Evolutionary conservation across 1,284 basidiomycete species (phyloP), one percentile per base, ranked within the genome.

Genomic region (Sporisorium scitamineum): DNA sequence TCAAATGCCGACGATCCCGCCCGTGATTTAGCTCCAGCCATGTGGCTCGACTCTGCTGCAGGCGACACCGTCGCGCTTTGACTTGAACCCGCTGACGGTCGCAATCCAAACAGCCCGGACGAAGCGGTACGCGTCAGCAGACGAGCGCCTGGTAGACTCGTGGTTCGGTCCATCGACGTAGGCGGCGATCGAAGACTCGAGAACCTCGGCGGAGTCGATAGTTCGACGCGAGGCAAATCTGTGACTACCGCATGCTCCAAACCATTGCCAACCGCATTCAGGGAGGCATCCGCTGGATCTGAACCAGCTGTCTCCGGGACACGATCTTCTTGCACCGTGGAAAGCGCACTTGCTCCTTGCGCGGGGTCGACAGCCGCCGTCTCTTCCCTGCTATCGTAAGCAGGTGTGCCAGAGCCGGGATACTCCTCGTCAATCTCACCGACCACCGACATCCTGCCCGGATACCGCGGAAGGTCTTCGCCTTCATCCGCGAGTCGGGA

Each of bases 401-500:
- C 48, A 4, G 32, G 24, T n/a, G 39, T 14, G 3, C 26, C 39
- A 34, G 20, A 20, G 5, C 18, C 42, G 1, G 24, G 45, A n/a
- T 70, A 63, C 42, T 65, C 60, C 42, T 65, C 60, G 44, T 77
- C 70, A 13, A 73, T 77, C 61, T 73, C 75, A 22, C 74, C 74
- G 2, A 76, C 57, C 22, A 76, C 74, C 39, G 74, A 72, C 69
- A 76, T 76, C 22, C 72, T 68, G 11, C 78, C 80, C 0, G 81
- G 81, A 50, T 84, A 85, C 24, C 75, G 75, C n/a, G 84, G 84
- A 32, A 85, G 70, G 44, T 82, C 81, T 37, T 85, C 84, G 10
- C 79, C 79, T 26, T 84, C 83, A 47, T 85, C 83, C 5, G 77
- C 82, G 41, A 85, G 70, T 6, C 84, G 71, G 24, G 84, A 84